Evolutionary conservation across 192 early-diverging fungal genomes (phyloP).

Genomic region (Backusella mclennaniae): DNA sequence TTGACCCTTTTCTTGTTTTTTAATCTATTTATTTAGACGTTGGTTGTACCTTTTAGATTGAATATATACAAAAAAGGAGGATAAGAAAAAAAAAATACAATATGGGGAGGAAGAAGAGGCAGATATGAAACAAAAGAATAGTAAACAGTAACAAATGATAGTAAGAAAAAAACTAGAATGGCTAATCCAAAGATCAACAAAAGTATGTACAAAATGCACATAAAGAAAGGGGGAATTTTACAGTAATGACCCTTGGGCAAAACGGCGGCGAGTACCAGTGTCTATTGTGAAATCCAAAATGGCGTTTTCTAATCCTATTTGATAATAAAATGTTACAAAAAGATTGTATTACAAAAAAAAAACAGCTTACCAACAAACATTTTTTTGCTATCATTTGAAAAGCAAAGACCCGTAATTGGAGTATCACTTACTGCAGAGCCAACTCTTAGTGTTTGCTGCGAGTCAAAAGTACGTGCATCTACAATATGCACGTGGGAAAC

Average conservation of each 20-base stretch:
- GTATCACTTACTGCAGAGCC: slow-evolving; percentile 62
- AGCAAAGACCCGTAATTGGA: slow-evolving; percentile 84
- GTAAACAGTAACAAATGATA: neutral
- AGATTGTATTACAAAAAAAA: neutral
- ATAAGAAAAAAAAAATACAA: neutral
- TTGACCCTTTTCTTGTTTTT: neutral
- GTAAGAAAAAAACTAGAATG: neutral
- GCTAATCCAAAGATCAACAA: neutral
- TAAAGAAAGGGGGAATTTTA: slow-evolving; percentile 35
- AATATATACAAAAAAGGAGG: neutral
- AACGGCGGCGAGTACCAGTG: slow-evolving; percentile 73
- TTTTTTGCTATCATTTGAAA: slow-evolving; percentile 79
- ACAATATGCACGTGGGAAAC: slow-evolving; percentile 87
- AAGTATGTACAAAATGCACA: neutral
- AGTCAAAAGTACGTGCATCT: slow-evolving; percentile 86
- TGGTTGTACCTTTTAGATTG: neutral
- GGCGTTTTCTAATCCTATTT: slow-evolving; percentile 69
- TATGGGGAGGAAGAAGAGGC: neutral
- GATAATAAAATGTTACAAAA: neutral
- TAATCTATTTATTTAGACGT: neutral
- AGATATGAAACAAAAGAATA: neutral
- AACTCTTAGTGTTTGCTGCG: slow-evolving; percentile 78
- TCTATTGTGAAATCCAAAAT: slow-evolving; percentile 88
- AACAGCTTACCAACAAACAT: slow-evolving; percentile 79
- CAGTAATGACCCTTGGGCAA: slow-evolving; percentile 75